These are phyloP conservation scores for Botryotinia convoluta DNA, from an alignment of 2,329 filamentous ascomycete species.

Conservation along the genomic window DNA sequence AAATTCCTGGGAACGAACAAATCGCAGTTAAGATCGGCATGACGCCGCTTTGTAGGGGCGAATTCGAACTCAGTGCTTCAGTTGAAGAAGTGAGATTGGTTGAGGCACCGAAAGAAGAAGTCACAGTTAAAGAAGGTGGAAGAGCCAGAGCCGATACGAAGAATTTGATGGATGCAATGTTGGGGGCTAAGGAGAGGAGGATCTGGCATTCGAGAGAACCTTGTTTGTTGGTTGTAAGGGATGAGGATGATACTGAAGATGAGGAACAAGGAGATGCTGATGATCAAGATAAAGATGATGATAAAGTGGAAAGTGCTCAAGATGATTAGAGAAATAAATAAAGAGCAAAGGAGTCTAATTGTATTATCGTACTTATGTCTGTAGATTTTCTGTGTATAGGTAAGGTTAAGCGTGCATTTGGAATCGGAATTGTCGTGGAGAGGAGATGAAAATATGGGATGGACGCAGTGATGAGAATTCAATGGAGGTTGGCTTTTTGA, in stretches of 20 bases:
- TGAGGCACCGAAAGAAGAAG: conserved; percentile 27
- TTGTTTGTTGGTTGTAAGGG: conserved; percentile 53
- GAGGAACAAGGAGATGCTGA: neutral
- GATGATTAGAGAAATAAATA: neutral
- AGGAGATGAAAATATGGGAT: neutral
- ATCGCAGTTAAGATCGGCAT: conserved; percentile 65
- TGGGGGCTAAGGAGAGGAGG: conserved; percentile 58
- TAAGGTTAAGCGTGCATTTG: neutral
- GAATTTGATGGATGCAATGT: conserved; percentile 55
- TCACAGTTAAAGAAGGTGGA: conserved; percentile 36
- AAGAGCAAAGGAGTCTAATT: neutral
- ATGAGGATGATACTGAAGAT: conserved; percentile 39
- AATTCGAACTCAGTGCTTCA: conserved; percentile 77
- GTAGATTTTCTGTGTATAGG: neutral
- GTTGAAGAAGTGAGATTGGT: conserved; percentile 72
- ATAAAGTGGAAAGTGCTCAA: neutral
- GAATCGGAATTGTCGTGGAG: neutral
- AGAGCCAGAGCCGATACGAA: conserved; percentile 53
- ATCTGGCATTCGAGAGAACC: conserved; percentile 63
- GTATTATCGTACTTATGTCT: neutral
- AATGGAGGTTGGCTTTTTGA: neutral
- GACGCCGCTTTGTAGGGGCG: conserved; percentile 72
- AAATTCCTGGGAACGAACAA: conserved; percentile 57
- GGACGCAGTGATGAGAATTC: too few species aligned
- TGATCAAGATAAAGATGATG: neutral